These are phyloP conservation scores for Rutstroemia sydowiana DNA, from an alignment of 2,329 filamentous ascomycete species.

Conservation along the genomic window DNA sequence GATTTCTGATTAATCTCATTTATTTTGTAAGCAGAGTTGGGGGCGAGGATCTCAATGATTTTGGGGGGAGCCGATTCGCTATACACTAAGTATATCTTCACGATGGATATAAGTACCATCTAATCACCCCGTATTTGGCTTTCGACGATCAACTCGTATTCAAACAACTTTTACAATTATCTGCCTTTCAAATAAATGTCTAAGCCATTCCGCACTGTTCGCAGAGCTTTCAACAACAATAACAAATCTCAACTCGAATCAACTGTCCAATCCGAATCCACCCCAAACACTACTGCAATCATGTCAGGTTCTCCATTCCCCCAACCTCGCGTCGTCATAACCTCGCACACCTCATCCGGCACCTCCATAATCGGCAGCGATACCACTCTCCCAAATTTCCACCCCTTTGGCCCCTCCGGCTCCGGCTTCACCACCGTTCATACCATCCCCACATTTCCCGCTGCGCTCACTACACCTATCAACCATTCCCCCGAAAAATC, in stretches of 20 bases:
- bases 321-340: constrained; percentile 28
- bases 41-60: not conserved
- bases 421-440: constrained; percentile 31
- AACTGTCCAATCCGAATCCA: not conserved
- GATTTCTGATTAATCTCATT: not conserved
- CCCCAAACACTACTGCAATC: not conserved
- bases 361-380: constrained; percentile 31
- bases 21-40: not conserved
- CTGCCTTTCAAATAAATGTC: not conserved
- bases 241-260: not conserved
- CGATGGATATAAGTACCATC: not conserved
- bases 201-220: not conserved
- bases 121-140: not conserved
- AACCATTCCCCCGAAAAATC: not conserved
- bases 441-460: constrained; percentile 27
- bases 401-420: constrained; percentile 29
- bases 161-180: not conserved
- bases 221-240: not conserved
- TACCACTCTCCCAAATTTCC: constrained; percentile 21
- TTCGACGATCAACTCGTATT: not conserved
- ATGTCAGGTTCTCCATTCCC: not conserved
- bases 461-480: constrained; percentile 20
- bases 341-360: constrained; percentile 27
- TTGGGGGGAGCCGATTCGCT: too few relatives aligned
- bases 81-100: not conserved